phyloP scores from a whole-genome alignment of 331 rosid species.

The Rhamnella rubrinervis region DNA sequence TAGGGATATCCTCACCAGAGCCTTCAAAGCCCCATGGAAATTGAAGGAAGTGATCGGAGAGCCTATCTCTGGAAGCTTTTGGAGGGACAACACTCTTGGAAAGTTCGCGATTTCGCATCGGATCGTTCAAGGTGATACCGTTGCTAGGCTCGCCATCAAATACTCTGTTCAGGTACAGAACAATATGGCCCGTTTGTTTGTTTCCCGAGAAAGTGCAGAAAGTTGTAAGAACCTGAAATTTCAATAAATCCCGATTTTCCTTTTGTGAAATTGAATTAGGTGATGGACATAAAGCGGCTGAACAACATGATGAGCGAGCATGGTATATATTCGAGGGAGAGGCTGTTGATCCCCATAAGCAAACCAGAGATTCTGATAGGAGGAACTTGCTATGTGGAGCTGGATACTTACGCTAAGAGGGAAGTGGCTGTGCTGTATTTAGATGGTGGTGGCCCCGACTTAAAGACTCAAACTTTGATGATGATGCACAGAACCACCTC shows the following conservation, averaged over 20 bases:
- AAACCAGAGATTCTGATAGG: slow-evolving; percentile 55
- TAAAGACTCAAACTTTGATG: slow-evolving; percentile 18
- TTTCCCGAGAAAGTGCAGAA: slow-evolving; percentile 1
- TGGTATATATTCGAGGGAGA: slow-evolving; percentile 92
- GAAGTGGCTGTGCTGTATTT: slow-evolving; percentile 88
- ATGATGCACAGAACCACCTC: slow-evolving; percentile 24
- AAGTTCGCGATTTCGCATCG: slow-evolving; percentile 86
- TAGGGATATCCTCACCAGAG: slow-evolving; percentile 50
- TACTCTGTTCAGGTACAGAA: slow-evolving; percentile 74
- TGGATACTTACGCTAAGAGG: slow-evolving; percentile 72
- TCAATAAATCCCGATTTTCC: neutral
- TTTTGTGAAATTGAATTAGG: slow-evolving; percentile 35
- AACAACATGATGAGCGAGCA: slow-evolving; percentile 99
- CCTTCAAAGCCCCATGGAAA: slow-evolving; percentile 79
- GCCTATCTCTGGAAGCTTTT: slow-evolving; percentile 83
- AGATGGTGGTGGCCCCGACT: slow-evolving; percentile 53
- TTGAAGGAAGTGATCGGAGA: slow-evolving; percentile 53
- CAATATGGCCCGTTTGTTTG: neutral
- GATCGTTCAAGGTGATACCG: slow-evolving; percentile 66
- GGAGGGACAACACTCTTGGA: slow-evolving; percentile 72
- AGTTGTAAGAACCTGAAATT: neutral
- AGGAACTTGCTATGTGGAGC: slow-evolving; percentile 72
- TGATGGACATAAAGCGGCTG: slow-evolving; percentile 77
- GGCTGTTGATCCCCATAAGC: slow-evolving; percentile 77
- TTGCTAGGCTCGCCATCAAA: slow-evolving; percentile 91